phyloP scores from a whole-genome alignment of 768 basidiomycete species.

The Phanerodontia chrysosporium region DNA sequence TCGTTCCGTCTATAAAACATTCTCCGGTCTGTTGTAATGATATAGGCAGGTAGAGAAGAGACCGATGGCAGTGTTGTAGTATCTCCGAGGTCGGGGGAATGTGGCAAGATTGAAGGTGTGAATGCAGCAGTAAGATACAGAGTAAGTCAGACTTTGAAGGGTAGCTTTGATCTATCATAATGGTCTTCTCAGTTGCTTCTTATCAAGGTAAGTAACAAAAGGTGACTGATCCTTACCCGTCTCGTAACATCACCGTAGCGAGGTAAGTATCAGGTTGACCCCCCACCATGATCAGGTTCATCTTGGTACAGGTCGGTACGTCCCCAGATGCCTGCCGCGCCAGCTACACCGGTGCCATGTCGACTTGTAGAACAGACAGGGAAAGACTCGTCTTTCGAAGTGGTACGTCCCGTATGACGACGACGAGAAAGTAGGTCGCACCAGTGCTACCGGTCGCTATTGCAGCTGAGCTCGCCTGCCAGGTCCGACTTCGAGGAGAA shows the following conservation, averaged over 20 bases:
- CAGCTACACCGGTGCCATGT: neutral
- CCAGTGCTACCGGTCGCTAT: neutral
- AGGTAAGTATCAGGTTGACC: neutral
- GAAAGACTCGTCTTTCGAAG: slow-evolving; percentile 94
- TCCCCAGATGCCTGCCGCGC: neutral
- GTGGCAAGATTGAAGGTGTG: neutral
- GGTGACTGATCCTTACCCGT: neutral
- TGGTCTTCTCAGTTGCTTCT: too few relatives aligned
- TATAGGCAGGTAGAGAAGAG: neutral
- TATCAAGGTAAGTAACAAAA: too few relatives aligned
- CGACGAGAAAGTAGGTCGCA: slow-evolving; percentile 81
- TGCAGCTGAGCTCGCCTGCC: neutral
- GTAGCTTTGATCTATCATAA: too few relatives aligned
- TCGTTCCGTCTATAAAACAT: neutral
- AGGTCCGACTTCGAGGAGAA: slow-evolving; percentile 94
- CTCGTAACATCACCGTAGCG: too few relatives aligned
- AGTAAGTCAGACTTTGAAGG: too few relatives aligned
- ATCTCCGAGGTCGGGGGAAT: too few relatives aligned
- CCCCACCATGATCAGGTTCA: slow-evolving; percentile 86
- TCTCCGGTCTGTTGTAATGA: neutral
- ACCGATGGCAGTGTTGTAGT: neutral
- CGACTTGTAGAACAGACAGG: slow-evolving; percentile 81
- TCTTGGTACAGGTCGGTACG: slow-evolving; percentile 81
- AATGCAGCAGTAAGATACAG: too few relatives aligned
- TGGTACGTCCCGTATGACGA: slow-evolving; percentile 99